Evolutionary conservation across 371 early-diverging fungal genomes (phyloP), one percentile per base, ranked within the genome.

Genomic region (Mucor piriformis): DNA sequence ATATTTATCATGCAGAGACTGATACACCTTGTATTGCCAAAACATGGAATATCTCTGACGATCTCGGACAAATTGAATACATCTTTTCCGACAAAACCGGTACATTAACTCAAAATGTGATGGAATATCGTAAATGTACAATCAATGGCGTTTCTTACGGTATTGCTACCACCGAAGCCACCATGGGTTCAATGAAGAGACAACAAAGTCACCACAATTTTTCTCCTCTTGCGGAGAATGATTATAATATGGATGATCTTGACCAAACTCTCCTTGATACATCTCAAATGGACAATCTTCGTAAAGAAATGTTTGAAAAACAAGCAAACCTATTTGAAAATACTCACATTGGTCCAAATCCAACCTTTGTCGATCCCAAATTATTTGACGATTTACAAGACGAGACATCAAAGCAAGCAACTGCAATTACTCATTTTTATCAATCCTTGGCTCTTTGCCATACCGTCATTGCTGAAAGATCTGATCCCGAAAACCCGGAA

Each of bases 61-160:
- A 92, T 59, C 74, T 89, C 46, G 92, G 99, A n/a, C 92, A 94
- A 67, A 92, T 98, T 59, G 92, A 96, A 61, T 97, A 94, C 77
- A 85, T 98, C n/a, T 92, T 98, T 60, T 91, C 92, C n/a, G 98
- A 98, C 80, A 98, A 98, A 63, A 90, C 92, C 0, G 92, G 92
- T 1, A 92, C 92, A 6, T 61, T 92, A 44, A 92, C 92, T 0
- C 86, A 90, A 59, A 92, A 92, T 58, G 86, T 89, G 10, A 92
- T 92, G 92, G 85, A 86, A 61, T 84, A 88, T 57, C 79, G 84
- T 57, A 92, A 91, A 61, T 95, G 95, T 66, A 88, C 92, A 1
- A 92, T 96, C 59, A 84, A 88, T 38, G 95, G 96, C 8, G 73
- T 84, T 33, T 81, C 90, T 0, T 95, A 94, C 57, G 94, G 94